Base-by-base conservation (phyloP, 257 asterid species). In the Coffea canephora region DNA sequence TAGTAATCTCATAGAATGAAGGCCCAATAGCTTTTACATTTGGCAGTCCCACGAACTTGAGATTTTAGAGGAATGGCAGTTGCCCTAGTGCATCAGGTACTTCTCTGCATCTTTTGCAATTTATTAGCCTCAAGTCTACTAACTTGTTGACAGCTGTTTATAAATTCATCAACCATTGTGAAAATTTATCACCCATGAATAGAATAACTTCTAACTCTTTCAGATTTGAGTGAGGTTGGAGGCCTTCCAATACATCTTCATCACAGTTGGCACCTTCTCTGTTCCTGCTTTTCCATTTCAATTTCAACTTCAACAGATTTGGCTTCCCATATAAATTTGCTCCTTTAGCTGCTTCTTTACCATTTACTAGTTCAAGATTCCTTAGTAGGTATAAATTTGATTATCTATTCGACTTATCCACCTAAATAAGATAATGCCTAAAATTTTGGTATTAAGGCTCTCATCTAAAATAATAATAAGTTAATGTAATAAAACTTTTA, bases 191-290 rank as follows among this genome's bases (percentile, higher is more conserved):
- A 69, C 87, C 81, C 13, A 1, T 16, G 62, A 77, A 86, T 15
- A 64, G 9, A 2, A 3, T 0, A 15, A 84, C 55, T 3, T 7
- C 9, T 34, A 83, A 39, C 14, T 48, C 31, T 55, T 80, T 69
- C 41, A 83, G 6, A 73, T 61, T 36, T 18, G 74, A 64, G 67
- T 82, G 85, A 8, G 90, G 88, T 66, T 74, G 62, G 23, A 87
- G 86, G 52, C 88, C 88, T 23, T 87, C 90, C 75, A 82, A 43
- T 15, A 83, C 85, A 18, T 39, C 19, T 43, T 71, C 78, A 61
- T 81, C 71, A 45, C 31, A 21, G 31, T 81, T 64, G 15, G 8
- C 52, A 19, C 71, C 78, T 25, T 71, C 45, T 62, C 49, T 6
- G n/a, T 12, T 13, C 89, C 88, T 81, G 21, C 12, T 61, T 0